Base-by-base conservation (phyloP, 345 rosid species). In the Microcos paniculata region DNA sequence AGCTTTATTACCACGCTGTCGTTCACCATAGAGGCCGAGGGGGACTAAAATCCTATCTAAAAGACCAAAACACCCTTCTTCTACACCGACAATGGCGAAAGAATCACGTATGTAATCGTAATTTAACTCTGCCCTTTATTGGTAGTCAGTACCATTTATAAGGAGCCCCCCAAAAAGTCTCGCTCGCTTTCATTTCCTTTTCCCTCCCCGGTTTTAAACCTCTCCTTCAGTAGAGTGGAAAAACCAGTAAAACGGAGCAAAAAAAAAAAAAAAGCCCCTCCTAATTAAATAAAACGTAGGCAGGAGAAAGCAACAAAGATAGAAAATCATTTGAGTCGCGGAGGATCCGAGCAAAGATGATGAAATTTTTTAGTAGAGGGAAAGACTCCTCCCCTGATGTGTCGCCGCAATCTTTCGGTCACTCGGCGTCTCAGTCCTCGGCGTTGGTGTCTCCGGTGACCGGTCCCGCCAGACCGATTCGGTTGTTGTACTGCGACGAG, bases 381-480 rank as follows among this genome's bases (percentile, higher is more conserved):
- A 80, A 70, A 23, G 90, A 84, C 5, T 52, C 85, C 14, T 71
- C 85, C 28, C 69, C 87, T 31, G 81, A 77, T 64, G 68, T 74
- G 61, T 84, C 87, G 13, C 80, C 88, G 33, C 76, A 80, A 24
- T 79, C 84, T 15, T 58, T n/a, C 51, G 64, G 84, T 49, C 71
- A 58, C 52, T 62, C 84, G 9, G 82, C 86, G 14, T 76, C 85
- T 51, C 64, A 74, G 26, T 79, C 87, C 19, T 56, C 86, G 23
- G 13, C 58, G 43, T 76, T 88, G 45, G 76, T 84, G 4, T 67
- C 92, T 75, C 77, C 90, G 4, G 91, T 84, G 49, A 96, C 99
- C 23, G 97, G 99, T 1, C 99, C 97, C 16, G 92, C 97, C n/a
- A 87, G 98, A 71, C 99, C 99, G 31, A 85, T 96, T 73, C 89